Evolutionary conservation across 768 basidiomycete genomes (phyloP), one percentile per base, ranked within the genome.

Genomic region (Boletus barrowsii): DNA sequence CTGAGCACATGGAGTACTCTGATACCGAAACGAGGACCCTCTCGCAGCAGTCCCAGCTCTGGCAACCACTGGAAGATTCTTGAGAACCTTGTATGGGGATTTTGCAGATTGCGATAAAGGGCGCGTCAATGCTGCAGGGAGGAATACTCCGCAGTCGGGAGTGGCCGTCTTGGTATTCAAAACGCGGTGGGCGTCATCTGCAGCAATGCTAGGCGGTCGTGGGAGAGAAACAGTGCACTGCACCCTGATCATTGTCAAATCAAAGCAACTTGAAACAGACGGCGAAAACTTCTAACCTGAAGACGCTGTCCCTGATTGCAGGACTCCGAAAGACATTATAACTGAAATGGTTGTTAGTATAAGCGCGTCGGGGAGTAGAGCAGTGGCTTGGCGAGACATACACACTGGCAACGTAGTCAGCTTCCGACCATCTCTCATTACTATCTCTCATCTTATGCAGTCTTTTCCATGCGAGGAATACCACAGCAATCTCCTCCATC

Each of bases 331-430:
- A 70, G 22, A 75, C 62, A 52, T 79, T 77, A 53, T 83, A 82
- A 7, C 79, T 80, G 52, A 39, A 24, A 24, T 17, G 22, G 18
- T 44, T 20, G 17, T 43, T n/a, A 36, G 22, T 7, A 47, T 24
- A 11, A 17, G 14, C 33, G 9, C 10, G 30, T 53, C 35, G 39
- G 24, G 30, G 11, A 43, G 41, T 24, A n/a, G 40, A 42, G 42
- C 6, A 20, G 20, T 14, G 8, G 26, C 35, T 33, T 11, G 18
- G 3, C 29, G 11, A 47, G 51, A 66, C 79, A 46, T 63, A 83
- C 79, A 83, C 80, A 47, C 78, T 79, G n/a, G 76, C 74, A 15
- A 74, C 79, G 53, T 74, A 81, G 56, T 82, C 82, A 1, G 81
- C 79, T 57, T 83, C 82, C 3, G 78, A 80, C 68, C 74, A 77